A percentile compares a stretch with the other conserved stretches of the same genome.
Conservation (phyloP, 257 asterid species). For the Jaltomata sinuosa region DNA sequence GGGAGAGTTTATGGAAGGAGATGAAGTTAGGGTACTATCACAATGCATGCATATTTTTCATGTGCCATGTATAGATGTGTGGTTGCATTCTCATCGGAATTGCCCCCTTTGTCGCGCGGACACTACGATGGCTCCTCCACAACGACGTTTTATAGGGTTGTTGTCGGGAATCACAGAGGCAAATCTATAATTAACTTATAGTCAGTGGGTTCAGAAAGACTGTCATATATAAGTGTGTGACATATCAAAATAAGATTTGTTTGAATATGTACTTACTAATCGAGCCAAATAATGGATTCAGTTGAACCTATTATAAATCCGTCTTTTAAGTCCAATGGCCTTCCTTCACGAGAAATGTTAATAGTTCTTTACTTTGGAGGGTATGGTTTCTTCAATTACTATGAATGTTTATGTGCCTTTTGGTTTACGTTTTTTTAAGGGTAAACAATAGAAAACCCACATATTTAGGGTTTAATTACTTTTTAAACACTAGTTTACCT, state of each 20-base stretch:
- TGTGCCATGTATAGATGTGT: constrained; percentile 23
- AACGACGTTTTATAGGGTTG: neutral
- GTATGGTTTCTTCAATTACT: neutral
- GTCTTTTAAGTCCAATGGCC: neutral
- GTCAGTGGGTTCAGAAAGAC: neutral
- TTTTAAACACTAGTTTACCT: no score
- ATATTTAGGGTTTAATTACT: no score
- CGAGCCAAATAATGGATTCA: neutral
- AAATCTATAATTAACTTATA: neutral
- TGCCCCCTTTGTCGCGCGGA: constrained; percentile 58
- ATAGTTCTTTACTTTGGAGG: neutral
- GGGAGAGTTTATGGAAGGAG: constrained; percentile 17
- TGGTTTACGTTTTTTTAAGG: neutral
- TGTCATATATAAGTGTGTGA: neutral
- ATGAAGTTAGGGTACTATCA: constrained; percentile 17
- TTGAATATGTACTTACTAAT: neutral
- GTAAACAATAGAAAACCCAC: no score
- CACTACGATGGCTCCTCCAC: neutral
- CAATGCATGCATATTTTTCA: constrained; percentile 21
- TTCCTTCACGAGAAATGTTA: neutral
- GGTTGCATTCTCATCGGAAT: constrained; percentile 37
- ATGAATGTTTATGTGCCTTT: neutral
- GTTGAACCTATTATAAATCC: neutral
- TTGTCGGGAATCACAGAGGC: neutral
- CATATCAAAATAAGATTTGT: neutral